Conservation (phyloP, 768 basidiomycete species). For the Serendipita vermifera region DNA sequence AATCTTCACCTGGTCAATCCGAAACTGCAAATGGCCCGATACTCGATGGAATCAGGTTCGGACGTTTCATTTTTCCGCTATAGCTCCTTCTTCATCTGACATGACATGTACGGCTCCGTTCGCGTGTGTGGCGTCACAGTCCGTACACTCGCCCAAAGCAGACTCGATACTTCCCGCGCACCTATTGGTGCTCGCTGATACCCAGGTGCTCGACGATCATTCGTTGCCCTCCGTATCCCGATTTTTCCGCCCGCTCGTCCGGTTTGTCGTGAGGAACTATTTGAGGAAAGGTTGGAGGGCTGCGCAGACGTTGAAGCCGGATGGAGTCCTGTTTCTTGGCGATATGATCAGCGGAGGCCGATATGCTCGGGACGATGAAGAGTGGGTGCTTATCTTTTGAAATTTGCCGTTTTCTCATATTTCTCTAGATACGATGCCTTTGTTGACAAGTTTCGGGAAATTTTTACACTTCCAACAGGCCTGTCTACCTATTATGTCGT, state of each 20-base stretch:
- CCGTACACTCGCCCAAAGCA: too few relatives aligned
- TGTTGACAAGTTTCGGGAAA: conserved; percentile 49
- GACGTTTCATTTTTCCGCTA: conserved; percentile 18
- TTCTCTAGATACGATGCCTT: conserved; percentile 58
- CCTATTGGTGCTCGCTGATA: conserved; percentile 76
- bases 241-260: conserved; percentile 45
- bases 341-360: conserved; percentile 89
- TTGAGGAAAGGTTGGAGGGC: conserved; percentile 75
- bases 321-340: conserved; percentile 71
- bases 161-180: conserved; percentile 38
- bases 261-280: conserved; percentile 63
- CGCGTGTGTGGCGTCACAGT: too few relatives aligned
- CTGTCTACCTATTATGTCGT: conserved; percentile 60
- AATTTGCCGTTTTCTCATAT: neutral
- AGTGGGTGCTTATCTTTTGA: conserved; percentile 39
- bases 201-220: conserved; percentile 65
- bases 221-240: conserved; percentile 54
- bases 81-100: conserved; percentile 16
- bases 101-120: conserved; percentile 12
- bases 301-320: conserved; percentile 44
- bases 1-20: conserved; percentile 37
- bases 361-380: conserved; percentile 42
- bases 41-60: conserved; percentile 13
- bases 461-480: conserved; percentile 41
- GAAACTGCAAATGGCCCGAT: conserved; percentile 52